These are phyloP conservation scores for Ilyonectria sp. DNA, from an alignment of 2,329 filamentous ascomycete genomes.

Conservation along the genomic window DNA sequence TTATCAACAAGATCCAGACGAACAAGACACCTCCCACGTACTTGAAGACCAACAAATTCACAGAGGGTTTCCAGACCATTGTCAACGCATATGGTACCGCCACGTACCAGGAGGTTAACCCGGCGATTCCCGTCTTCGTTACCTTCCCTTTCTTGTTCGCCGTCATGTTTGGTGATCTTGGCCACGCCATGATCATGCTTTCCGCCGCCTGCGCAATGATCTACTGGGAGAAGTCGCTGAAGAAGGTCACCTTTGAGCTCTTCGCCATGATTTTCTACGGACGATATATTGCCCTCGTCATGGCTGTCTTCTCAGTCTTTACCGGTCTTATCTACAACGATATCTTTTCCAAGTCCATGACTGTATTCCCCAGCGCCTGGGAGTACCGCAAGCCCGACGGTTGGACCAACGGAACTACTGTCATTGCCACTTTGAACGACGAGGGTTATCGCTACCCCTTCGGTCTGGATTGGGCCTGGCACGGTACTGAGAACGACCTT, in stretches of 20 bases:
- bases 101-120: constrained; percentile 98
- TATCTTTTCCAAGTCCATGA: constrained; percentile 93
- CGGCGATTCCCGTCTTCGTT: constrained; percentile 92
- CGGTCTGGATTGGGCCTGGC: constrained; percentile 96
- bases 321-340: constrained; percentile 99
- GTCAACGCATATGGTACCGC: constrained; percentile 98
- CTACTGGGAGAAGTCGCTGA: constrained; percentile 92
- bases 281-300: constrained; percentile 98
- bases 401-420: constrained; percentile 75
- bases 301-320: constrained; percentile 97
- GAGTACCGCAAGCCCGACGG: constrained; percentile 78
- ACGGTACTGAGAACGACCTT: constrained; percentile 93
- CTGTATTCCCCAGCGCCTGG: constrained; percentile 92
- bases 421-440: constrained; percentile 77
- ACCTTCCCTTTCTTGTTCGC: constrained; percentile 99
- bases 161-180: constrained; percentile 99
- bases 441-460: constrained; percentile 92
- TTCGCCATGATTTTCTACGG: constrained; percentile 99
- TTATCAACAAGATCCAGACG: constrained; percentile 97
- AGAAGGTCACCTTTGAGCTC: constrained; percentile 93
- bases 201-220: constrained; percentile 91
- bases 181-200: constrained; percentile 93
- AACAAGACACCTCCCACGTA: constrained; percentile 98
- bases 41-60: constrained; percentile 98
- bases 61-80: constrained; percentile 97